These are phyloP conservation scores for Kockiozyma suomiensis DNA, from an alignment of 805 yeast genomes.

Conservation along the genomic window DNA sequence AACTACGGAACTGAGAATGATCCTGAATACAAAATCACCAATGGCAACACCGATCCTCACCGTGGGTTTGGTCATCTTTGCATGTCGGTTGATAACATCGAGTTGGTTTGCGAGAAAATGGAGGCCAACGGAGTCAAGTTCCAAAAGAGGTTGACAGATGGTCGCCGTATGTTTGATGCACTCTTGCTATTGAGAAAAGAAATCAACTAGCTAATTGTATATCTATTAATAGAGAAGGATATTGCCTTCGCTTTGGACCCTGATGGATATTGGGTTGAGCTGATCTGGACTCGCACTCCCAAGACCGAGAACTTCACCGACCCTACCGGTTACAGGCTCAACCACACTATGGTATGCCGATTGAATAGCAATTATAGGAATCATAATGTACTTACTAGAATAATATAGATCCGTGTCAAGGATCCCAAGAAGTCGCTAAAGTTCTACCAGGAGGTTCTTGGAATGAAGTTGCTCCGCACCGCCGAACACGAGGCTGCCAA, in stretches of 20 bases:
- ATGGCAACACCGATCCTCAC: constrained; percentile 82
- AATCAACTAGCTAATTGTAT: not conserved
- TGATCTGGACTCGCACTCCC: constrained; percentile 60
- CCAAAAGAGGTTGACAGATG: constrained; percentile 83
- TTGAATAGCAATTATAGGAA: no score
- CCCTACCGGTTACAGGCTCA: constrained; percentile 30
- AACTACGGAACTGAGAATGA: constrained; percentile 71
- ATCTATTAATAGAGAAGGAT: constrained; percentile 43
- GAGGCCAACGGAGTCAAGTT: constrained; percentile 67
- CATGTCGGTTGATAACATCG: constrained; percentile 80
- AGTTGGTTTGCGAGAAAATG: constrained; percentile 58
- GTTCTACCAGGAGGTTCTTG: constrained; percentile 78
- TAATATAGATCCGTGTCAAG: constrained; percentile 85
- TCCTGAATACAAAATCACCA: constrained; percentile 58
- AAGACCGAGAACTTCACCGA: constrained; percentile 50
- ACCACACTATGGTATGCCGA: constrained; percentile 34
- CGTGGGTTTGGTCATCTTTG: constrained; percentile 96
- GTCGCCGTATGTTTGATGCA: constrained; percentile 66
- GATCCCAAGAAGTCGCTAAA: constrained; percentile 75
- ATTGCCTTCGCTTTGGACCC: constrained; percentile 96
- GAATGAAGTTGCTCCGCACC: constrained; percentile 70
- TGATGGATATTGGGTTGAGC: constrained; percentile 95
- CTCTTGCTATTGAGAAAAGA: not conserved
- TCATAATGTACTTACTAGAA: constrained; percentile 49
- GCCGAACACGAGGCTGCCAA: constrained; percentile 65